Conservation (phyloP, 352 stramenopile genomes). For the Bremia lactucae region DNA sequence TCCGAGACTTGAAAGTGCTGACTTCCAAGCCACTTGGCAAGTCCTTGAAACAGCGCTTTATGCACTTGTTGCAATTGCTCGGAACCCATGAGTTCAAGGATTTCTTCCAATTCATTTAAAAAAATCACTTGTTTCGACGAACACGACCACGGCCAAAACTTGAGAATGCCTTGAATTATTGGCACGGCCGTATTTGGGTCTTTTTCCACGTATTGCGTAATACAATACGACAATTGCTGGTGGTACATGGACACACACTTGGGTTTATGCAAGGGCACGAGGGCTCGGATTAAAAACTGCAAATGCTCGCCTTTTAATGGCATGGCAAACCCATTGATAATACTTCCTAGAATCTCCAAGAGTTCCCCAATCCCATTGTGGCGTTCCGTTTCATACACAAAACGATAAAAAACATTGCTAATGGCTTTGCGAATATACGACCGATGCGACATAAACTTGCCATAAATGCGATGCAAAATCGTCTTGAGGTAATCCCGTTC, state of each 20-base stretch:
- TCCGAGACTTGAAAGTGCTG: conserved; percentile 96
- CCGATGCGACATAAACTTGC: conserved; percentile 98
- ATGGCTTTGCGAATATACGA: conserved; percentile 97
- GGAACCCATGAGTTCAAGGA: conserved; percentile 91
- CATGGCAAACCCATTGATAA: conserved; percentile 99
- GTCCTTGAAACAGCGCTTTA: conserved; percentile 63
- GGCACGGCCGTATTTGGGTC: conserved; percentile 93
- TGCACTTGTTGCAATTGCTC: conserved; percentile 76
- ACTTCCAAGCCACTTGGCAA: conserved; percentile 86
- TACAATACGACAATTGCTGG: conserved; percentile 98
- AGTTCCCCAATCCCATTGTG: conserved; percentile 95
- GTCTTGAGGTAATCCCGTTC: conserved; percentile 99
- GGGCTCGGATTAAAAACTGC: conserved; percentile 89
- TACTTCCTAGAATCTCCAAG: conserved; percentile 94
- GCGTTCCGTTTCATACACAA: conserved; percentile 96
- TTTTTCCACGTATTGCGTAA: conserved; percentile 99
- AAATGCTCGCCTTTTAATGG: conserved; percentile 97
- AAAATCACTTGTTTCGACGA: conserved; percentile 94
- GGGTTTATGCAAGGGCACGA: conserved; percentile 98
- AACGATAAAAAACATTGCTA: conserved; percentile 97
- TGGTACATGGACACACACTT: conserved; percentile 96
- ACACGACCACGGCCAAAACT: conserved; percentile 92
- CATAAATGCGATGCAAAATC: conserved; percentile 98
- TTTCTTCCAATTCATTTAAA: conserved; percentile 98
- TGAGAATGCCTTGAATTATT: conserved; percentile 91